Evolutionary conservation across 768 basidiomycete genomes (phyloP), one percentile per base, ranked within the genome.

Genomic region (Pulveroboletus frians): DNA sequence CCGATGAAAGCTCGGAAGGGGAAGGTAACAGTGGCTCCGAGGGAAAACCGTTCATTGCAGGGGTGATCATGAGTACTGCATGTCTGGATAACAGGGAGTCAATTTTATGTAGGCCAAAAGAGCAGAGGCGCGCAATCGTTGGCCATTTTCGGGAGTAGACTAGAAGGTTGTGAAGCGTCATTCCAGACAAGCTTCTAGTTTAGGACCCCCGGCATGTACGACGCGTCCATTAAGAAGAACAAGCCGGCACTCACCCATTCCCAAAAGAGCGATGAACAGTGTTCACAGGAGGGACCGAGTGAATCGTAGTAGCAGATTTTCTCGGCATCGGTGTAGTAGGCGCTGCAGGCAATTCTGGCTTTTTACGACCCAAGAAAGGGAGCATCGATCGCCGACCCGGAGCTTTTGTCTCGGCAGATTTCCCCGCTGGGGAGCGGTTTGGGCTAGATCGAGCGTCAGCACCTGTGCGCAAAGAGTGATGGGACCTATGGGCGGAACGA

Each of bases 361-460:
- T 66, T 45, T 72, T 73, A 31, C 80, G 71, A 30, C 75, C 74
- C 47, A 82, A 68, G 55, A 82, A 76, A 18, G 79, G 80, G 30
- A 82, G 73, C 58, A 75, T 73, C 36, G 75, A 78, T 41, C 75
- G 73, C 52, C 75, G 75, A 51, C 62, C 58, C 11, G 59, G 17
- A 55, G 74, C 74, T 61, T 71, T 77, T 8, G 56, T 46, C 37
- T 47, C 42, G 8, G 52, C 23, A 39, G 60, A 39, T 26, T 62
- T 67, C 5, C 59, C 58, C 20, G 45, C 48, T 30, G 54, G 51
- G 34, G 48, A 57, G 34, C 54, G 42, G 14, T 34, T 43, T 39
- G 49, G 49, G 38, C 55, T 52, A 21, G 63, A 46, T 32, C 49
- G 54, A 27, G 60, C 48, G 34, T 60, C 55, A 11, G 55, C 54